phyloP scores from a whole-genome alignment of 805 yeast genomes.

The Kodamaea laetipori region DNA sequence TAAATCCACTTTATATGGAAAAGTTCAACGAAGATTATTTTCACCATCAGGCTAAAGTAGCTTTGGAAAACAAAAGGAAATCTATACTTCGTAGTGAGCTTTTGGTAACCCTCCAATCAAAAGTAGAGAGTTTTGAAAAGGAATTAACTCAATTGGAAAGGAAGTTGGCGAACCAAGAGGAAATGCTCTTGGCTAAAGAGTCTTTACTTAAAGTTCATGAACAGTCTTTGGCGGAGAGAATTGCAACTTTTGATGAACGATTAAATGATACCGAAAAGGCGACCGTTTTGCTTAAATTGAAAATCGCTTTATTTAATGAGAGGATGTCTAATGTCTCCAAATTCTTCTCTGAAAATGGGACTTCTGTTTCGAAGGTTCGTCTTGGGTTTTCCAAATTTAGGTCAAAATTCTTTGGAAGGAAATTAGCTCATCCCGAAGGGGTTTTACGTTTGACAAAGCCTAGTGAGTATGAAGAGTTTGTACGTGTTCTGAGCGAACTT shows the following conservation, averaged over 20 bases:
- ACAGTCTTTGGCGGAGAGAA: background rate
- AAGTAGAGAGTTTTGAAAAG: background rate
- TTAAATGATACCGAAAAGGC: background rate
- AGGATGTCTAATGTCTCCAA: background rate
- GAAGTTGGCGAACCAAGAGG: constrained; percentile 4
- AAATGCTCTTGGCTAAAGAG: constrained; percentile 2
- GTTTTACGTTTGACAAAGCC: background rate
- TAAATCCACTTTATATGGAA: background rate
- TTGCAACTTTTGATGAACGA: background rate
- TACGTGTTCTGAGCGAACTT: background rate
- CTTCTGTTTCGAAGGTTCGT: background rate
- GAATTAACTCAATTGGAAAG: background rate
- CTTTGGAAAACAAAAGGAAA: background rate
- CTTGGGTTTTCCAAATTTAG: background rate
- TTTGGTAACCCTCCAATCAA: constrained; percentile 8
- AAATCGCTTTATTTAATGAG: background rate
- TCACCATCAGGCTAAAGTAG: background rate
- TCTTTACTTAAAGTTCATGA: background rate
- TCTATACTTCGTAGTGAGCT: background rate
- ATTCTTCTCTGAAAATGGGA: background rate
- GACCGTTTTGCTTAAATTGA: background rate
- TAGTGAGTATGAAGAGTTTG: background rate
- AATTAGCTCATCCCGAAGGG: background rate
- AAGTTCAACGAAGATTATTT: background rate
- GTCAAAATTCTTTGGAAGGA: background rate